Percentiles rank a stretch among this genome's conserved stretches.
phyloP scores from a whole-genome alignment of 2,329 filamentous ascomycete genomes.

The Ascochyta lentis region DNA sequence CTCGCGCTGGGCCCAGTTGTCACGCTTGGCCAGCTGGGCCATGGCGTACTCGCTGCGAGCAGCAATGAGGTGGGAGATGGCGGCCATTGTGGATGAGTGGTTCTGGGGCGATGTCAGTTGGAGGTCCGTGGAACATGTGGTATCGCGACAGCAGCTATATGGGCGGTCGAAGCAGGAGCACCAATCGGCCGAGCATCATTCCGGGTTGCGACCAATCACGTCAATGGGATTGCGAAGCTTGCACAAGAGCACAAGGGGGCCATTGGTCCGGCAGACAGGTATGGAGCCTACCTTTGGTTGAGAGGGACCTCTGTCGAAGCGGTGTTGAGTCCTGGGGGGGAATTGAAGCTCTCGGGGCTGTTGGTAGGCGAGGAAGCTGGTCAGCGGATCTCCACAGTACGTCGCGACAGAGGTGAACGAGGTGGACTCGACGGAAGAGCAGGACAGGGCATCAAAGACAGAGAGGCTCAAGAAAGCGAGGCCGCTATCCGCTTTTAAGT shows the following conservation, averaged over 20 bases:
- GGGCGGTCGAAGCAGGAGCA: constrained; percentile 6
- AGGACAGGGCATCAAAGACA: constrained; percentile 40
- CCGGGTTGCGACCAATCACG: neutral
- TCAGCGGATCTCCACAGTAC: constrained; percentile 39
- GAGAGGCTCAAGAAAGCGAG: constrained; percentile 25
- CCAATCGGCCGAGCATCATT: constrained; percentile 13
- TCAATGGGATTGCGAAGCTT: too few relatives aligned
- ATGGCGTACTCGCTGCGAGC: constrained; percentile 47
- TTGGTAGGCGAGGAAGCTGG: constrained; percentile 35
- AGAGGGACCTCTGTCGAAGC: constrained; percentile 27
- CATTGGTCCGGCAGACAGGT: neutral
- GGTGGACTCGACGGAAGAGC: constrained; percentile 33
- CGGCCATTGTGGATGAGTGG: constrained; percentile 45
- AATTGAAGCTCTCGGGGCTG: constrained; percentile 33
- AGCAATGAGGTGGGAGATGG: constrained; percentile 46
- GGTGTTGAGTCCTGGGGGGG: constrained; percentile 23
- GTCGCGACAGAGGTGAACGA: constrained; percentile 32
- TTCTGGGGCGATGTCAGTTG: constrained; percentile 31
- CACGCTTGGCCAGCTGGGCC: constrained; percentile 58
- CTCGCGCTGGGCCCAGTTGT: constrained; percentile 64
- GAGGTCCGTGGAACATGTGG: constrained; percentile 3
- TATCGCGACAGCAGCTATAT: constrained; percentile 2
- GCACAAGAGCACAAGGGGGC: neutral
- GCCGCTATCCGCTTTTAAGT: constrained; percentile 41
- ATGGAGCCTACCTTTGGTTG: constrained; percentile 42